Evolutionary conservation across 441 rosid species (phyloP).

Genomic region (Adansonia madagascariensis): DNA sequence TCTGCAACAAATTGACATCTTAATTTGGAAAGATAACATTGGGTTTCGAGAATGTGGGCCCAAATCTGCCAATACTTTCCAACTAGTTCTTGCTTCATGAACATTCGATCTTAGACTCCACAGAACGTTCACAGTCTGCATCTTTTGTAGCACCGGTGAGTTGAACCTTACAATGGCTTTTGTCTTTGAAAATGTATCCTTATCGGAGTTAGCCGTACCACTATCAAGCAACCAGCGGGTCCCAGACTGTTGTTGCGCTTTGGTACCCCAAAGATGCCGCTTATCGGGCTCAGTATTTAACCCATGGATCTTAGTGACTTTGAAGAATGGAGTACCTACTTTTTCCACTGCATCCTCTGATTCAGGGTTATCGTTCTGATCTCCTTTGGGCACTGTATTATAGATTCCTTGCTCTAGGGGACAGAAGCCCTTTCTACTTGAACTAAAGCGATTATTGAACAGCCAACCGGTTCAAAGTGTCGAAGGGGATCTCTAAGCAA

Average conservation of each 20-base stretch:
- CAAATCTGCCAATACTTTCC: slow-evolving; percentile 35
- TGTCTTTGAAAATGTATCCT: slow-evolving; percentile 44
- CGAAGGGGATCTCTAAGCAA: slow-evolving; percentile 70
- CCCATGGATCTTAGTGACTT: slow-evolving; percentile 55
- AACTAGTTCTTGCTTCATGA: slow-evolving; percentile 33
- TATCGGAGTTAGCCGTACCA: slow-evolving; percentile 50
- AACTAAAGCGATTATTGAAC: slow-evolving; percentile 70
- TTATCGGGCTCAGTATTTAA: slow-evolving; percentile 47
- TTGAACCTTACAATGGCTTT: slow-evolving; percentile 46
- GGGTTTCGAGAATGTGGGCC: slow-evolving; percentile 53
- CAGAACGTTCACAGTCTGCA: slow-evolving; percentile 37
- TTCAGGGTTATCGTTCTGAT: slow-evolving; percentile 31
- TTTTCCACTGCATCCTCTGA: slow-evolving; percentile 15
- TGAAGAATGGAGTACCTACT: slow-evolving; percentile 41
- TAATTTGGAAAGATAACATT: slow-evolving; percentile 48
- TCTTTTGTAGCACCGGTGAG: slow-evolving; percentile 33
- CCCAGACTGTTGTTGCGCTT: slow-evolving; percentile 61
- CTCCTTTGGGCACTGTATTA: slow-evolving; percentile 28
- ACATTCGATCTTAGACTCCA: slow-evolving; percentile 65
- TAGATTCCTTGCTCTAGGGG: slow-evolving; percentile 27
- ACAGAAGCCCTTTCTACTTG: slow-evolving; percentile 54
- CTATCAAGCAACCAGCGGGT: slow-evolving; percentile 68
- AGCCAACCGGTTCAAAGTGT: slow-evolving; percentile 70
- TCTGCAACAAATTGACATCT: slow-evolving; percentile 23
- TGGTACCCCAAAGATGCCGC: slow-evolving; percentile 51